Base-by-base conservation (phyloP, 371 early-diverging fungal species). In the Batkoa obscura region DNA sequence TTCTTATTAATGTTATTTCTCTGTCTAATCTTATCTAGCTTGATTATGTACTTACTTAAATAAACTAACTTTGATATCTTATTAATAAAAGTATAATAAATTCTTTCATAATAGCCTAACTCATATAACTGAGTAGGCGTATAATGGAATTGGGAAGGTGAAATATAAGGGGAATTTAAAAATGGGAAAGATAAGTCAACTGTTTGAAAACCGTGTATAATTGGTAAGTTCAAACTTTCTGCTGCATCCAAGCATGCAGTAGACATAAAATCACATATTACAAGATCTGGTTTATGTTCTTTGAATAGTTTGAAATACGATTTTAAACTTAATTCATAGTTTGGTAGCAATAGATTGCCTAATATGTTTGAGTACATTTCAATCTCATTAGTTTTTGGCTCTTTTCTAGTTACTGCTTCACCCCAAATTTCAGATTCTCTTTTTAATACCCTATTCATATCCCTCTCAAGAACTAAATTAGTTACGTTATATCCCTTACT, bases 191-290 rank as follows among this genome's bases (percentile, higher is more conserved):
- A 23, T 32, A 38, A 17, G 13, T 52, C 53, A 5, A 52, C 10
- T 9, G 53, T 9, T 52, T 52, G 53, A 42, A 52, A 52, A 3
- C 53, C 53, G 10, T 12, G 2, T 41, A 52, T 37, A 2, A 32
- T 23, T 33, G 58, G 58, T 12, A 51, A 42, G 30, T 43, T 23
- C 1, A 35, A 17, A 9, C 33, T 42, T 8, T 43, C 15, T 10
- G 58, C 58, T 3, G 46, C 58, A 35, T 58, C 58, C 4, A 41
- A 31, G 37, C 58, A 58, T 15, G 38, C n/a, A 15, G 9, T 33
- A 13, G 39, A 17, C 5, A 58, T 45, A 53, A 50, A 58, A 36
- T 58, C 58, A 46, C 58, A 58, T 2, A 58, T 38, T 5, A 58
- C 37, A 8, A 58, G 23, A 36, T 58, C 58, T 3, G 43, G 36